Evolutionary conservation across 2,329 filamentous ascomycete genomes (phyloP).

Genomic region (Colletotrichum lindemuthianum): DNA sequence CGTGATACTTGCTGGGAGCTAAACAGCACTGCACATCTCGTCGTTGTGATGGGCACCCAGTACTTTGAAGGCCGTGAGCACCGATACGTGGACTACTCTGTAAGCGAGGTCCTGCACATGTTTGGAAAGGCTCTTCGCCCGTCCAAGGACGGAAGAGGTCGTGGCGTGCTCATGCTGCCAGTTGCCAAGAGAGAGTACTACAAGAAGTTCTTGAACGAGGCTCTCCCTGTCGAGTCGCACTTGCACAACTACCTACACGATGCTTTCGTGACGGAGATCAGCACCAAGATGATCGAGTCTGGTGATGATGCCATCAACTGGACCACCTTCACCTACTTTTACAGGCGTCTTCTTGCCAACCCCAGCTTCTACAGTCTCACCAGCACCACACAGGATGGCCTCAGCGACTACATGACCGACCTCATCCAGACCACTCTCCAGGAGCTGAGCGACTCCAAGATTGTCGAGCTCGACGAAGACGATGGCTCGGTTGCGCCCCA

Average conservation of each 20-base stretch:
- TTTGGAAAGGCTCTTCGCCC: constrained; percentile 91
- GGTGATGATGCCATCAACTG: constrained; percentile 98
- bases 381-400: constrained; percentile 87
- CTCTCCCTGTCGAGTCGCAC: constrained; percentile 93
- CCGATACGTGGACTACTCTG: constrained; percentile 94
- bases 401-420: constrained; percentile 95
- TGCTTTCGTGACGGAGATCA: constrained; percentile 96
- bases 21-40: constrained; percentile 85
- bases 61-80: constrained; percentile 97
- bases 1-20: constrained; percentile 98
- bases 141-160: constrained; percentile 80
- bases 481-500: constrained; percentile 89
- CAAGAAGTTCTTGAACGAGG: constrained; percentile 98
- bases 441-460: constrained; percentile 90
- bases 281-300: constrained; percentile 93
- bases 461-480: constrained; percentile 94
- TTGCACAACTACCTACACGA: constrained; percentile 92
- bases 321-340: constrained; percentile 99
- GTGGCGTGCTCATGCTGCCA: constrained; percentile 96
- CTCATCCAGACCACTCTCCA: constrained; percentile 92
- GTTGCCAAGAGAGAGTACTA: constrained; percentile 97
- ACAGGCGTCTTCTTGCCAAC: constrained; percentile 91
- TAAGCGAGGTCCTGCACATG: constrained; percentile 97
- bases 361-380: constrained; percentile 95
- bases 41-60: constrained; percentile 97